Conservation (phyloP, 2,329 filamentous ascomycete genomes). For the Paraphoma chrysanthemicola region DNA sequence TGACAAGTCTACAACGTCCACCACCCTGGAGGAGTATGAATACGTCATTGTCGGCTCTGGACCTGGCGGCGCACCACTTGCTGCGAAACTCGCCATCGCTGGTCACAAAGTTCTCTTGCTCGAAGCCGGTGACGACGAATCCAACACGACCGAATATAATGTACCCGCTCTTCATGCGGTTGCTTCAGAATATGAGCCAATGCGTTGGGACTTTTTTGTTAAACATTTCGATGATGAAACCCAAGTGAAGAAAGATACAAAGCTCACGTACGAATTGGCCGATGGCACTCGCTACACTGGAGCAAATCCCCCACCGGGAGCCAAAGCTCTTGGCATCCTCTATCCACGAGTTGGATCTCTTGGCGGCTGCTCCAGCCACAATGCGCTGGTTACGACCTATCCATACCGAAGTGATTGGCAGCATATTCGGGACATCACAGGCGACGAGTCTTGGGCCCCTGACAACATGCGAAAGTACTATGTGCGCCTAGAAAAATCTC, state of each 20-base stretch:
- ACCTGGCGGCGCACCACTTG: constrained; percentile 65
- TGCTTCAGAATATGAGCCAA: constrained; percentile 61
- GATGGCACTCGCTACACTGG: constrained; percentile 57
- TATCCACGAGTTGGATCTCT: constrained; percentile 64
- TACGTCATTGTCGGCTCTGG: constrained; percentile 68
- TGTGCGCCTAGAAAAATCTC: constrained; percentile 58
- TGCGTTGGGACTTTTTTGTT: constrained; percentile 68
- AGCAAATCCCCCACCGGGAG: constrained; percentile 58
- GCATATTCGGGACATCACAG: constrained; percentile 63
- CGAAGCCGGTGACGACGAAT: constrained; percentile 65
- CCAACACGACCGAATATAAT: constrained; percentile 54
- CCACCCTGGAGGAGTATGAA: constrained; percentile 55
- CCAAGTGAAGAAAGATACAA: constrained; percentile 60
- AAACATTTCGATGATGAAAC: constrained; percentile 63
- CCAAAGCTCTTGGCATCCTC: constrained; percentile 58
- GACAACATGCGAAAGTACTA: constrained; percentile 67
- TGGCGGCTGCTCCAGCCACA: constrained; percentile 66
- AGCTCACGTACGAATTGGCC: constrained; percentile 56
- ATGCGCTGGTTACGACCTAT: constrained; percentile 64
- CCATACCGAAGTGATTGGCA: constrained; percentile 66
- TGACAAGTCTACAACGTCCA: constrained; percentile 12
- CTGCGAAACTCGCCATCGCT: constrained; percentile 62
- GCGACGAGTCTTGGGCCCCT: constrained; percentile 66
- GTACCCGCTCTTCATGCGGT: constrained; percentile 61
- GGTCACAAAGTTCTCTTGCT: constrained; percentile 65